Evolutionary conservation across 73 alveolate genomes (phyloP).

Genomic region (Paramecium primaurelia): DNA sequence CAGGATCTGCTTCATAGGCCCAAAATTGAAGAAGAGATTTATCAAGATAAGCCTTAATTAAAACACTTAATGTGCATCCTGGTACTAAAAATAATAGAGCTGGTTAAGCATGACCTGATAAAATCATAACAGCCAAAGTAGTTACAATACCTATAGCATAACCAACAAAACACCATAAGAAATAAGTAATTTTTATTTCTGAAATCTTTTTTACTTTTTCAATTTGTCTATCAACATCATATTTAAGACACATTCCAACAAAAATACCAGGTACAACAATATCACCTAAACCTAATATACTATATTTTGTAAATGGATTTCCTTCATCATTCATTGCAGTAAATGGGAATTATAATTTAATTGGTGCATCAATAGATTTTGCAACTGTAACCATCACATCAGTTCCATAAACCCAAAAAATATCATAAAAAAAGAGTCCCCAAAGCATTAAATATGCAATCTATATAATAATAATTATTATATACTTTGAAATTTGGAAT

Average conservation of each 20-base stretch:
- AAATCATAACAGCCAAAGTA: constrained; percentile 82
- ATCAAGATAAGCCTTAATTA: constrained; percentile 69
- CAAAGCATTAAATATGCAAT: constrained; percentile 62
- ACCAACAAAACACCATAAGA: constrained; percentile 78
- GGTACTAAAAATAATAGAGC: constrained; percentile 96
- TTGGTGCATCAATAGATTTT: constrained; percentile 94
- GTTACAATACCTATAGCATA: constrained; percentile 85
- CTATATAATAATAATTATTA: background rate
- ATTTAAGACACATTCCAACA: constrained; percentile 89
- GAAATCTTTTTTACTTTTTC: constrained; percentile 49
- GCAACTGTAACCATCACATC: constrained; percentile 99
- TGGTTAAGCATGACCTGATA: constrained; percentile 94
- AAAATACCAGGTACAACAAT: constrained; percentile 97
- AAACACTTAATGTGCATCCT: constrained; percentile 80
- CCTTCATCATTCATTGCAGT: constrained; percentile 36
- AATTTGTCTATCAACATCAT: constrained; percentile 79
- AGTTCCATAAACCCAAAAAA: constrained; percentile 97
- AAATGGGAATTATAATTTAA: constrained; percentile 91
- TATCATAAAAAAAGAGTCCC: constrained; percentile 94
- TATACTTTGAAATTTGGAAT: constrained; percentile 60
- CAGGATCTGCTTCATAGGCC: constrained; percentile 69
- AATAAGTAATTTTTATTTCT: constrained; percentile 72
- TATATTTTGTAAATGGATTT: constrained; percentile 71
- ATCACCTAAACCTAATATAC: constrained; percentile 98
- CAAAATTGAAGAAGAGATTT: constrained; percentile 75